phyloP scores from a whole-genome alignment of 345 rosid species.

The Euclidium syriacum region DNA sequence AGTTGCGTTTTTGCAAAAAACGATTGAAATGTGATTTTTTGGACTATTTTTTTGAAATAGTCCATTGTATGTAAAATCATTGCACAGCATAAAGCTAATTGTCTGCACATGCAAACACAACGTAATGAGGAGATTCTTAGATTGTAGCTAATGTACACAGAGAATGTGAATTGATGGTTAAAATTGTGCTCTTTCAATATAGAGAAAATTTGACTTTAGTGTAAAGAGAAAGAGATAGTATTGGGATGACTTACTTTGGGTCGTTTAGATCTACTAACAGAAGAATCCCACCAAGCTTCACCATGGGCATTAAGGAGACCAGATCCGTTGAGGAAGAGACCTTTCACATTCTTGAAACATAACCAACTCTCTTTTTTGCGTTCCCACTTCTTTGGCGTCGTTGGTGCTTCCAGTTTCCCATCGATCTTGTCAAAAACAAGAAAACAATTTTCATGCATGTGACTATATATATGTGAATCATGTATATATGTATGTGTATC shows the following conservation, averaged over 20 bases:
- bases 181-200: no score
- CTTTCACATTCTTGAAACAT: not conserved
- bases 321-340: constrained; percentile 9
- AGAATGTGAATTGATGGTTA: no score
- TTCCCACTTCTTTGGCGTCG: not conserved
- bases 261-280: not conserved
- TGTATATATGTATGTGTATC: not conserved
- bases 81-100: not conserved
- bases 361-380: not conserved
- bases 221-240: no score
- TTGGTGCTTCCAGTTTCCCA: constrained; percentile 17
- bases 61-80: not conserved
- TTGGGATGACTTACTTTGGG: no score
- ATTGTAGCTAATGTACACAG: no score
- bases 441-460: no score
- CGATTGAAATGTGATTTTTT: constrained; percentile 8
- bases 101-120: not conserved
- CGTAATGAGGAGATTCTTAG: no score
- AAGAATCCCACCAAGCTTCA: constrained; percentile 16
- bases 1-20: not conserved
- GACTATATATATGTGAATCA: no score
- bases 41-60: constrained; percentile 21
- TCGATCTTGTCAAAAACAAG: constrained; percentile 1
- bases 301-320: constrained; percentile 17
- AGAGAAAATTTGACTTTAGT: no score